Evolutionary conservation across 2,329 filamentous ascomycete genomes (phyloP).

Genomic region (Diaporthe humulicola): DNA sequence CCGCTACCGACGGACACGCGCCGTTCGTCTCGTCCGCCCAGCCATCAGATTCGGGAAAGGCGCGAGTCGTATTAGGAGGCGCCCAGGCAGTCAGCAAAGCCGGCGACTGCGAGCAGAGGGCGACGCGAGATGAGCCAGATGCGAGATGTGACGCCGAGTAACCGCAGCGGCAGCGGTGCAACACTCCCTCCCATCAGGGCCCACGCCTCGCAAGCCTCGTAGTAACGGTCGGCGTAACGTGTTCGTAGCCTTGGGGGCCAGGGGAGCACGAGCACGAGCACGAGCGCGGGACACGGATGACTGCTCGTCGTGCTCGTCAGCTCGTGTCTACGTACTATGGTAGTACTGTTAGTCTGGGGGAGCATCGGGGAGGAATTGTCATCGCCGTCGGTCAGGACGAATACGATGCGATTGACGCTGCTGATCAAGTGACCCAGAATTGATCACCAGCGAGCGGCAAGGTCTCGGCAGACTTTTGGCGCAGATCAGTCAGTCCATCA

Average conservation of each 20-base stretch:
- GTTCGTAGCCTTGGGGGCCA: not conserved
- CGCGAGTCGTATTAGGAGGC: slow-evolving; percentile 14
- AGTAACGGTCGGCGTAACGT: slow-evolving; percentile 27
- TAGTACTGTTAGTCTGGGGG: slow-evolving; percentile 20
- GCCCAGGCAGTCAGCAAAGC: slow-evolving; percentile 23
- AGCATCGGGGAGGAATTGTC: slow-evolving; percentile 16
- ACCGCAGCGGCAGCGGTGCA: slow-evolving; percentile 7
- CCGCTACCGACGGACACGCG: slow-evolving; percentile 28
- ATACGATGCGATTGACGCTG: slow-evolving; percentile 29
- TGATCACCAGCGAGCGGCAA: slow-evolving; percentile 30
- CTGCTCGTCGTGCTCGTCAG: too few relatives aligned
- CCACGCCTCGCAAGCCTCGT: slow-evolving; percentile 18
- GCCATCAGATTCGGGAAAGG: slow-evolving; percentile 24
- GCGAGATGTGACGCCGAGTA: slow-evolving; percentile 26
- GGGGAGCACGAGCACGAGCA: not conserved
- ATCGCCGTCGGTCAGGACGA: slow-evolving; percentile 29
- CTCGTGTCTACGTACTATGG: too few relatives aligned
- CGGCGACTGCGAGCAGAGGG: slow-evolving; percentile 17
- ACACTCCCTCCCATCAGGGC: not conserved
- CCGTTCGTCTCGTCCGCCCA: not conserved
- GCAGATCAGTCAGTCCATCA: not conserved
- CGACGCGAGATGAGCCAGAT: slow-evolving; percentile 30
- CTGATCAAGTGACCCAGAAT: slow-evolving; percentile 29
- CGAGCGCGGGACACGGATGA: not conserved
- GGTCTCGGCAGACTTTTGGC: slow-evolving; percentile 1